Conservation (phyloP, 2,329 filamentous ascomycete species). For the Triangularia setosa region DNA sequence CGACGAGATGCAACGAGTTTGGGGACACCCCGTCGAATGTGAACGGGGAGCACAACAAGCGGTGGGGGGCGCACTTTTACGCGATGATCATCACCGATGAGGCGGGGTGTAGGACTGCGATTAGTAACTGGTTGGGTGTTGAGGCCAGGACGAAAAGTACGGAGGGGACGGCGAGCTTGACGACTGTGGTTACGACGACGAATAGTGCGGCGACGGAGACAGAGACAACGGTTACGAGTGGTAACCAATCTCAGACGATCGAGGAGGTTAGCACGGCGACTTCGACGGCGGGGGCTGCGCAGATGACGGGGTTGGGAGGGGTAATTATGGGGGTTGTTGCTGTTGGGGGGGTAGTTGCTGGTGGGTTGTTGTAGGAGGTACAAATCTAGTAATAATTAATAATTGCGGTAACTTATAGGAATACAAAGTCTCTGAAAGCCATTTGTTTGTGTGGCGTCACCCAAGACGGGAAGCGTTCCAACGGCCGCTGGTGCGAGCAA, state of each 20-base stretch:
- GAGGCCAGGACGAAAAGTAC: background rate
- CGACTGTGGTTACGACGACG: background rate
- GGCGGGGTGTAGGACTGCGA: background rate
- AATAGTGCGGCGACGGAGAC: background rate
- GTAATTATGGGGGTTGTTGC: background rate
- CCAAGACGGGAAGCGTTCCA: no score
- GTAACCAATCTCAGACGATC: background rate
- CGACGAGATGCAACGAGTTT: background rate
- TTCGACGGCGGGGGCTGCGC: background rate
- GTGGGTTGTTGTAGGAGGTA: background rate
- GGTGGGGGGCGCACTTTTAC: background rate
- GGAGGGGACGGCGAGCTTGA: background rate
- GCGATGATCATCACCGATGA: background rate
- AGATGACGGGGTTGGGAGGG: background rate
- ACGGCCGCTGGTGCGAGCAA: no score
- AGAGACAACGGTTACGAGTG: background rate
- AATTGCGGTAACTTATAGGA: no score
- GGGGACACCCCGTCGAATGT: background rate
- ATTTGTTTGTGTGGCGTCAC: no score
- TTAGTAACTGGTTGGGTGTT: background rate
- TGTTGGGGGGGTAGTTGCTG: background rate
- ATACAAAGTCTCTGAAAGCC: no score
- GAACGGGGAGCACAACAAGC: background rate
- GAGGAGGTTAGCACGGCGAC: background rate
- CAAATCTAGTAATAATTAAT: no score